Conservation (phyloP, 768 basidiomycete genomes). For the Glaciozyma antarctica region DNA sequence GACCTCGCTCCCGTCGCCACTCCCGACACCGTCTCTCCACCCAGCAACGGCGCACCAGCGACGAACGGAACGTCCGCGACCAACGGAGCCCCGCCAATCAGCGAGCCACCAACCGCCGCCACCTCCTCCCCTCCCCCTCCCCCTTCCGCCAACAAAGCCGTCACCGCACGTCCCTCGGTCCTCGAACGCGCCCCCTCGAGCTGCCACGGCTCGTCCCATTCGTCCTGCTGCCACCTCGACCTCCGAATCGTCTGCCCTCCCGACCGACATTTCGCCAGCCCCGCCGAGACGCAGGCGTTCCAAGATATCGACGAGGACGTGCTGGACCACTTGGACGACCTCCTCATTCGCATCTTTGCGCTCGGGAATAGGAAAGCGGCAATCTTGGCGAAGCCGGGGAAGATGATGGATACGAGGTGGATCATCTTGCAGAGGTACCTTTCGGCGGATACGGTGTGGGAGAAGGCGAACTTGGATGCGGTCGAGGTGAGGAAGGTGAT, state of each 20-base stretch:
- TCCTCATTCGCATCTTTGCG: neutral
- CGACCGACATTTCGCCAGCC: neutral
- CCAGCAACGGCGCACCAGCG: neutral
- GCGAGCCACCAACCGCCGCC: too few species aligned
- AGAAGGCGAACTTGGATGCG: too few species aligned
- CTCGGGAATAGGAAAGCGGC: too few species aligned
- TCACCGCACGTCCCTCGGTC: neutral
- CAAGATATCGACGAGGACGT: neutral
- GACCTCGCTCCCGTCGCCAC: neutral
- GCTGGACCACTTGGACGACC: neutral
- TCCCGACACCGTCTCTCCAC: neutral
- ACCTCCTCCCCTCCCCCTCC: neutral
- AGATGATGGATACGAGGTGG: too few species aligned
- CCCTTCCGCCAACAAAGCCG: neutral
- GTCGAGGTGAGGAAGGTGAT: too few species aligned
- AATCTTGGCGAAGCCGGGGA: too few species aligned
- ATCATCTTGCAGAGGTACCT: too few species aligned
- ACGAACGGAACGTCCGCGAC: neutral
- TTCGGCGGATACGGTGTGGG: too few species aligned
- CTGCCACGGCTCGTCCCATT: neutral
- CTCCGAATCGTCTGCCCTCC: neutral
- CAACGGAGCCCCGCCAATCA: neutral
- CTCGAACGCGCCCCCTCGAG: neutral
- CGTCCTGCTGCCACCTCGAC: neutral
- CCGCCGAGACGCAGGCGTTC: neutral